Base-by-base conservation (phyloP, 106 monocot species). In the Acanthochlamys bracteata region DNA sequence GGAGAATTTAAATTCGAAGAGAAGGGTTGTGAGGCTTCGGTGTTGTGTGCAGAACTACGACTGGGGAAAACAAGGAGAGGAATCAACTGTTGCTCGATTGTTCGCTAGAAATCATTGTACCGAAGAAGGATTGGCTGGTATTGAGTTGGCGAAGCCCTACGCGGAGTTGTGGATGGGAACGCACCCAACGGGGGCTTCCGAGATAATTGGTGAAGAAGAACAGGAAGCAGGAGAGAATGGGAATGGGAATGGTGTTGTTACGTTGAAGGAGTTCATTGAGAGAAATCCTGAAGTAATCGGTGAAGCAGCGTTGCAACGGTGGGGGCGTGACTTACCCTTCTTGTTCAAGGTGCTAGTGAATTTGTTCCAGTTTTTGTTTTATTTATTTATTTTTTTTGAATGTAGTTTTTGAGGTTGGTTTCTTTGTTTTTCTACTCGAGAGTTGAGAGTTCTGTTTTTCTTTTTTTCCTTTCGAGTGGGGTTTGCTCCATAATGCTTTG, bases 121-220 rank as follows among this genome's bases (percentile, higher is more conserved):
- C 10, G 71, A n/a, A n/a, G 39, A 55, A 23, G 43, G 62, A 69
- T 45, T 55, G 45, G 14, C 45, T 22, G 20, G n/a, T 9, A 43
- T 83, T 23, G 77, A 76, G 13, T 42, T 23, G 0, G 75, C 51
- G 2, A 71, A 41, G 39, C 85, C 88, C 24, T 98, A 98, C 53
- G 98, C 98, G 22, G 98, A 92, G 79, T 63, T 98, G 41, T 98
- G 98, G 98, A 89, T 98, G 84, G 96, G 96, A 19, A 98, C 96
- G 25, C 96, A 98, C 60, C 71, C 59, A 2, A 83, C 91, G 2
- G 91, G 88, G 0, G 88, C 91, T 1, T 98, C 96, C 0, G 74
- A 74, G 22, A 40, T 96, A 16, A 62, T 72, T 49, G 4, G 20
- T 21, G 24, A 2, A 15, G 12, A n/a, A 3, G 51, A 39, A 14